These are phyloP conservation scores for Pythium periplocum DNA, from an alignment of 352 stramenopile genomes.

Conservation along the genomic window DNA sequence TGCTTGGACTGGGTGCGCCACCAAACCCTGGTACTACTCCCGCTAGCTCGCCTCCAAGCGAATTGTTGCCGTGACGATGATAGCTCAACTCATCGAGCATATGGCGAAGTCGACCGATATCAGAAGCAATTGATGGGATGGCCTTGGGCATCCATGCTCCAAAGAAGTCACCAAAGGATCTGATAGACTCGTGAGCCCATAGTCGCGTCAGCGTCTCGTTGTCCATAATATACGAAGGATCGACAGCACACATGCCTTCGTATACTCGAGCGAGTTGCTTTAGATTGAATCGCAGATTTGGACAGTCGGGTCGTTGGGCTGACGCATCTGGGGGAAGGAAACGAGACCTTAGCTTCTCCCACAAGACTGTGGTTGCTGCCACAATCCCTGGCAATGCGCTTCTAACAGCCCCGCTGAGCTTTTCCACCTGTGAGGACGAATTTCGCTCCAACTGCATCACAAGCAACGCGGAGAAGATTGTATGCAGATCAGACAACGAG, in stretches of 20 bases:
- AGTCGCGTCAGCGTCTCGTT: constrained; percentile 36
- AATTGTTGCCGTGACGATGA: too few relatives aligned
- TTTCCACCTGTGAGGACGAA: constrained; percentile 7
- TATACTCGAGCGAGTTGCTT: constrained; percentile 49
- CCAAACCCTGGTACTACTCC: too few relatives aligned
- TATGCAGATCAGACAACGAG: constrained; percentile 12
- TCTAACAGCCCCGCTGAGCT: constrained; percentile 9
- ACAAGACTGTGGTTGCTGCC: constrained; percentile 38
- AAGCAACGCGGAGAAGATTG: constrained; percentile 17
- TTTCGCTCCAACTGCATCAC: constrained; percentile 15
- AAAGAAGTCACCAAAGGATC: constrained; percentile 26
- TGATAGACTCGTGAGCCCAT: constrained; percentile 43
- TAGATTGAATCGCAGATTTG: constrained; percentile 23
- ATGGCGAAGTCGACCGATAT: constrained; percentile 17
- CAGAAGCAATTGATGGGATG: constrained; percentile 1
- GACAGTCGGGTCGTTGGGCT: too few relatives aligned
- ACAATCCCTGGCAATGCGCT: constrained; percentile 11
- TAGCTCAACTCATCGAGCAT: constrained; percentile 13
- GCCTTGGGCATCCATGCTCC: background rate
- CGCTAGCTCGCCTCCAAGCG: too few relatives aligned
- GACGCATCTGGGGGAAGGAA: background rate
- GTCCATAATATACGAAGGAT: constrained; percentile 28
- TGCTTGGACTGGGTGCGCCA: background rate
- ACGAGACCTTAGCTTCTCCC: constrained; percentile 32
- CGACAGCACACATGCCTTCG: constrained; percentile 36